A percentile compares a stretch with the other conserved stretches of the same genome.
These are phyloP conservation scores for Lecanosticta acicola DNA, from an alignment of 2,329 filamentous ascomycete species.

Conservation along the genomic window DNA sequence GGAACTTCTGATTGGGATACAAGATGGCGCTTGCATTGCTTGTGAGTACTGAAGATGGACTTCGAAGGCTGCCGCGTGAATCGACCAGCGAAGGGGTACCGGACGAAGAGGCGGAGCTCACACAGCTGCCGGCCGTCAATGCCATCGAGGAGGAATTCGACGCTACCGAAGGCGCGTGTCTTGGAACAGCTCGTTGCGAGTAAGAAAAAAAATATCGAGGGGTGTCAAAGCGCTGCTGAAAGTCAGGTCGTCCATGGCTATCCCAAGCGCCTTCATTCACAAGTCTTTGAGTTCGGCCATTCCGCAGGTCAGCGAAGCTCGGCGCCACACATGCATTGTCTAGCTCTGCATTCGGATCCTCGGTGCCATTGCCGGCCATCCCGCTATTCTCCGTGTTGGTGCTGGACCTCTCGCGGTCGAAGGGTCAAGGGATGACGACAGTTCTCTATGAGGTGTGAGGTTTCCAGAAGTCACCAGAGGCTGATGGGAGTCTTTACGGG, in stretches of 20 bases:
- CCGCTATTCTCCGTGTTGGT: not conserved
- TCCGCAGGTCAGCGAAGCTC: conserved; percentile 2
- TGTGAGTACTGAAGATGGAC: conserved; percentile 1
- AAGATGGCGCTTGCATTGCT: conserved; percentile 1
- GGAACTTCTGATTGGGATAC: not conserved
- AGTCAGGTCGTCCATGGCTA: not conserved
- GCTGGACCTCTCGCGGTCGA: not conserved
- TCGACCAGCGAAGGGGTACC: conserved; percentile 9
- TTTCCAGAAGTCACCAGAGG: not conserved
- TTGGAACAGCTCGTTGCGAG: not conserved
- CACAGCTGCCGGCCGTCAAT: conserved; percentile 1
- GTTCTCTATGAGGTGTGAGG: no score
- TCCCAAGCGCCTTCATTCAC: not conserved
- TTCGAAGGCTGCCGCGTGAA: not conserved
- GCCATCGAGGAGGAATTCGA: conserved; percentile 8
- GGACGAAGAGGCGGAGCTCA: conserved; percentile 1
- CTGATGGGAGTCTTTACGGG: not conserved
- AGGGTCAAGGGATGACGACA: no score
- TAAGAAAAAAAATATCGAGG: conserved; percentile 5
- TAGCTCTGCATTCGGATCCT: not conserved
- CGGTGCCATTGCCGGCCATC: not conserved
- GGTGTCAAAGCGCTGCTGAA: conserved; percentile 1
- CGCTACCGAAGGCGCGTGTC: not conserved
- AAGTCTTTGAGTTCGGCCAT: not conserved
- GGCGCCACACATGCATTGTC: conserved; percentile 1